Conservation (phyloP, 2,329 filamentous ascomycete genomes). For the Colletotrichum truncatum region DNA sequence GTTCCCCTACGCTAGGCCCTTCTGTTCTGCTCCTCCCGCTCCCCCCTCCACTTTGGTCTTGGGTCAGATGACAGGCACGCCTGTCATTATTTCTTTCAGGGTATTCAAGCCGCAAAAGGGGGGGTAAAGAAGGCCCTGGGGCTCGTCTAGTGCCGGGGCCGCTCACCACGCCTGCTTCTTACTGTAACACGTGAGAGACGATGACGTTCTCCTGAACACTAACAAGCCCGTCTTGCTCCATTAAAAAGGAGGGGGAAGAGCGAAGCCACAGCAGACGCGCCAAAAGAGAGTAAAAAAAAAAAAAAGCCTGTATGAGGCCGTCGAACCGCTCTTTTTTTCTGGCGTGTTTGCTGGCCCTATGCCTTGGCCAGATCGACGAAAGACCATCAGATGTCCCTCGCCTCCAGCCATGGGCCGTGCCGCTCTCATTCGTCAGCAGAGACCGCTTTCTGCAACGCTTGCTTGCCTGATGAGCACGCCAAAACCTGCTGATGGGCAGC, state of each 20-base stretch:
- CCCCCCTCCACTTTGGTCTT: constrained; percentile 11
- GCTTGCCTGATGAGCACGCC: constrained; percentile 25
- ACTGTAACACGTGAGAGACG: constrained; percentile 5
- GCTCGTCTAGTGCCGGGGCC: neutral
- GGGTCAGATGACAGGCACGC: constrained; percentile 13
- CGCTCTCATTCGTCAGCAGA: constrained; percentile 20
- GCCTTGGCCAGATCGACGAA: constrained; percentile 8
- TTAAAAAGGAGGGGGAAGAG: neutral
- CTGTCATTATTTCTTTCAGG: neutral
- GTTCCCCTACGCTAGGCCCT: constrained; percentile 19
- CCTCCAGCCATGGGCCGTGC: neutral
- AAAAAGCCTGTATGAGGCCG: neutral
- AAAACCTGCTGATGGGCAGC: constrained; percentile 31
- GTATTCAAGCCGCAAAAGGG: neutral
- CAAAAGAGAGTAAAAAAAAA: neutral
- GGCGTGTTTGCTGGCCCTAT: neutral
- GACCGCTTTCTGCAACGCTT: constrained; percentile 25
- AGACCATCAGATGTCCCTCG: neutral
- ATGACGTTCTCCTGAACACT: constrained; percentile 9
- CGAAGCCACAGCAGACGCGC: neutral
- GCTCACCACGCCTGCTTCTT: neutral
- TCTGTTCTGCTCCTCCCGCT: constrained; percentile 23
- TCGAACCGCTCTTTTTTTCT: neutral
- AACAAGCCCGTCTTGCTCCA: neutral
- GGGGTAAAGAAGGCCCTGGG: neutral